Base-by-base conservation (phyloP, 1,284 basidiomycete genomes). In the Rhizoctonia solani region DNA sequence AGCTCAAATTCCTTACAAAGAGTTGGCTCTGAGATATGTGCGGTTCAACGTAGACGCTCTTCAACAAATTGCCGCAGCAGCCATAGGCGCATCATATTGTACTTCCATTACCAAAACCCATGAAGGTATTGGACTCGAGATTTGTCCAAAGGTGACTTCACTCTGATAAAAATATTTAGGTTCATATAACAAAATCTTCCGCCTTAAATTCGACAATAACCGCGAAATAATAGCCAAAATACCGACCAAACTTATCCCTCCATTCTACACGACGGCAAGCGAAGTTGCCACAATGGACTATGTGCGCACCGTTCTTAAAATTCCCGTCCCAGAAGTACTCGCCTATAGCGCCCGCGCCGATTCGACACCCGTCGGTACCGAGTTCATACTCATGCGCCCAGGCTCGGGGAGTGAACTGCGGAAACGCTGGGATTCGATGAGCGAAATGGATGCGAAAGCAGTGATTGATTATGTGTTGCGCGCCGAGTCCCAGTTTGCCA, bases 241-340 rank as follows among this genome's bases (percentile, higher is more conserved):
- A 30, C 77, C 77, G 2, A 72, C 61, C 41, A 55, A 68, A 23
- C 69, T 73, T 21, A 46, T 77, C 21, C 75, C 77, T 23, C 59
- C 75, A 2, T 73, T 74, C 61, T 69, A 76, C 47, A 71, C 72
- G 13, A 79, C 76, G 5, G 77, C 79, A 1, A 79, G 78, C 72
- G 79, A 80, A 69, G 77, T 79, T 16, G 79, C 79, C 11, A 81
- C 79, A 3, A 74, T 79, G 69, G 73, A 77, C 47, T 79, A 75
- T 68, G 71, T 73, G 13, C 74, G 76, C 30, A 67, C 72, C 23
- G 70, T 72, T 1, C 73, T 78, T 21, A 58, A 69, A 14, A 50
- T 79, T 8, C 77, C 75, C 13, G 74, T 75, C 27, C 79, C 79
- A 3, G 68, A 69, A 23, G 76, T 80, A 13, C 68, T 77, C 32